Conservation (phyloP, 1,139 yeast genomes). For the Debaryomyces singareniensis region DNA sequence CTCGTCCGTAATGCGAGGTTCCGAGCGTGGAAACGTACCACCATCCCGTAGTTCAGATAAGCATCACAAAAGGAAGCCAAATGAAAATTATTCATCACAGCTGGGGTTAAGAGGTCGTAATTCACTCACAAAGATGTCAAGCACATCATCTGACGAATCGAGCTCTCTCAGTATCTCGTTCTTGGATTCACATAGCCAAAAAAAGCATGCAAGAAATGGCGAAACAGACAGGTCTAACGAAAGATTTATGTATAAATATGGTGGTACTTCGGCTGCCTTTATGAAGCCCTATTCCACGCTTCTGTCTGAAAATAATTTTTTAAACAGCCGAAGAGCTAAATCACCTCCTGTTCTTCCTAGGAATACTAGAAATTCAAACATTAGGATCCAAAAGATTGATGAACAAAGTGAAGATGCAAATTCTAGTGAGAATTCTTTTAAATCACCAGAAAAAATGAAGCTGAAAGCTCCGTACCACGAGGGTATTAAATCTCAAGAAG, state of each 20-base stretch:
- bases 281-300: not conserved
- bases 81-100: not conserved
- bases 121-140: not conserved
- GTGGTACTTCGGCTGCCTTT: no score
- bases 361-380: no score
- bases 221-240: no score
- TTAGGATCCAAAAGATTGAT: no score
- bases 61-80: no score
- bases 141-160: not conserved
- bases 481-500: no score
- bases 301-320: not conserved
- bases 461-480: no score
- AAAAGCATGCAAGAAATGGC: no score
- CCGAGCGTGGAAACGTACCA: no score
- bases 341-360: not conserved
- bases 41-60: no score
- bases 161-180: not conserved
- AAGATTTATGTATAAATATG: no score
- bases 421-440: constrained; percentile 6
- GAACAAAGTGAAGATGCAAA: constrained; percentile 5
- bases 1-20: not conserved
- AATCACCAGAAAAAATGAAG: not conserved
- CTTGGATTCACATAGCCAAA: no score
- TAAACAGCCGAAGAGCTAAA: not conserved
- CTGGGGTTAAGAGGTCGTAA: not conserved